These are phyloP conservation scores for Sophora flavescens DNA, from an alignment of 306 rosid genomes.

Conservation along the genomic window DNA sequence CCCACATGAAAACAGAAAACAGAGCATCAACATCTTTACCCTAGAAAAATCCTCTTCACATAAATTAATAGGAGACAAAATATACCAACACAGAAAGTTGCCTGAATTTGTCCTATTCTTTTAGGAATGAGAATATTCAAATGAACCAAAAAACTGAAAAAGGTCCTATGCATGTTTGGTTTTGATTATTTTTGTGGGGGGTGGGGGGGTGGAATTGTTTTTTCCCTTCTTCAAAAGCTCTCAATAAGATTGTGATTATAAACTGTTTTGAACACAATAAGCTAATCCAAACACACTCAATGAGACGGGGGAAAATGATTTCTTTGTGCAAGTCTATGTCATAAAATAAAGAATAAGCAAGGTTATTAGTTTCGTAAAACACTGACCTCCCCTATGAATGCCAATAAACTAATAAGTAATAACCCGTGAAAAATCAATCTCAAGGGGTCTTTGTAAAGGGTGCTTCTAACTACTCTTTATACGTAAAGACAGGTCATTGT, in stretches of 20 bases:
- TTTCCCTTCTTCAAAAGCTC: too few species aligned
- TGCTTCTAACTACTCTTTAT: background rate
- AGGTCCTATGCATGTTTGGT: background rate
- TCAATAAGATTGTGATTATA: background rate
- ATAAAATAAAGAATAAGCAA: background rate
- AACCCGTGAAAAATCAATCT: background rate
- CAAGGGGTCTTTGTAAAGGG: slow-evolving; percentile 2
- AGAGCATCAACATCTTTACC: background rate
- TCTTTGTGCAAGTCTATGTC: background rate
- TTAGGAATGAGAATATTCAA: background rate
- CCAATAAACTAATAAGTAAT: background rate
- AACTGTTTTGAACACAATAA: background rate
- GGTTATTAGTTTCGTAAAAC: background rate
- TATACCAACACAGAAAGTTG: background rate
- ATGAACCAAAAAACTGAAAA: background rate
- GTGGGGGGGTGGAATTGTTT: too few species aligned
- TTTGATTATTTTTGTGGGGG: too few species aligned
- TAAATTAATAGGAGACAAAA: background rate
- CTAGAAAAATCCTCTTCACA: slow-evolving; percentile 5
- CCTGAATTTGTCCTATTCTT: slow-evolving; percentile 11
- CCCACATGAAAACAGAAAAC: background rate
- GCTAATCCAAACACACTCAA: too few species aligned
- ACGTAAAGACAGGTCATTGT: slow-evolving; percentile 11
- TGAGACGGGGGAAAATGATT: background rate
- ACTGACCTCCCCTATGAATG: background rate